These are phyloP conservation scores for Aspergillus chevalieri DNA, from an alignment of 2,329 filamentous ascomycete species.

Conservation along the genomic window DNA sequence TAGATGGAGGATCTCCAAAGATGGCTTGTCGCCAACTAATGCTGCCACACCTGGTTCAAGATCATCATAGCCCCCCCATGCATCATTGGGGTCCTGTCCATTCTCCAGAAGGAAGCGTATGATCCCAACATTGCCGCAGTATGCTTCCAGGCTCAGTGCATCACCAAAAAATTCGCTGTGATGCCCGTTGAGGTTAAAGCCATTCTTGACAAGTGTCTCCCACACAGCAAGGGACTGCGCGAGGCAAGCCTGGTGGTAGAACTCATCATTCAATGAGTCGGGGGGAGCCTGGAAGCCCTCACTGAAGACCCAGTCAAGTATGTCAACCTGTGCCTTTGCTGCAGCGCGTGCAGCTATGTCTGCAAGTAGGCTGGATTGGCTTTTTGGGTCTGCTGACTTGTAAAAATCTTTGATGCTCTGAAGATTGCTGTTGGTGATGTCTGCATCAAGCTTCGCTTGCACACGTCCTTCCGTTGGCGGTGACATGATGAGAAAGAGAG, in stretches of 20 bases:
- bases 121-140: neutral
- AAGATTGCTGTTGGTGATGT: neutral
- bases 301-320: slow-evolving; percentile 1
- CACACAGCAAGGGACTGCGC: neutral
- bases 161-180: neutral
- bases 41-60: neutral
- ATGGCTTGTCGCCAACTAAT: neutral
- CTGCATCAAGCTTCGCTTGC: neutral
- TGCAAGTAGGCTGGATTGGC: neutral
- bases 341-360: neutral
- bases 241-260: neutral
- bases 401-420: neutral
- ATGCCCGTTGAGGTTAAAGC: neutral
- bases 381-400: neutral
- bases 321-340: neutral
- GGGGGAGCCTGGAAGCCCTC: neutral
- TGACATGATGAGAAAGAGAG: neutral
- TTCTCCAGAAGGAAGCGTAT: neutral
- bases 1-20: neutral
- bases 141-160: neutral
- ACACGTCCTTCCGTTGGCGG: neutral
- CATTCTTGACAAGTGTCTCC: neutral
- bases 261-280: neutral
- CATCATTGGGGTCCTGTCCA: neutral
- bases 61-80: neutral